Evolutionary conservation across 345 rosid species (phyloP).

Genomic region (Hevea brasiliensis): DNA sequence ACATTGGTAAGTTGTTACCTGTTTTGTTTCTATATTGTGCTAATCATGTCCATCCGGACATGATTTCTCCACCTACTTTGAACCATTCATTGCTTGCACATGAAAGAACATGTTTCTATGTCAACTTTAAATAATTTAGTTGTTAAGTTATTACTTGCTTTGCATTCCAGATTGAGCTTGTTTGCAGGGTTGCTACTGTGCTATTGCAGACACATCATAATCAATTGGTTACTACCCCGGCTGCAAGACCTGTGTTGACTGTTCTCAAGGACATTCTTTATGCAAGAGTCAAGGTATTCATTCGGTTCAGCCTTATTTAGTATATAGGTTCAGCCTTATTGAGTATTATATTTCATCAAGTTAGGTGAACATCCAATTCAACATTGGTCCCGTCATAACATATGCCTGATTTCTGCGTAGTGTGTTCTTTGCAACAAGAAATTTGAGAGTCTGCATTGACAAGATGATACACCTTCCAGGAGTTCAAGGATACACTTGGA

Average conservation of each 20-base stretch:
- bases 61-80: neutral
- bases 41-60: neutral
- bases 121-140: neutral
- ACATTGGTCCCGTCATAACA: neutral
- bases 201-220: conserved; percentile 74
- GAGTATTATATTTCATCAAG: neutral
- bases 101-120: neutral
- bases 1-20: neutral
- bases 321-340: neutral
- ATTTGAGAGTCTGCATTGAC: conserved; percentile 5
- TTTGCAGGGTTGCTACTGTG: conserved; percentile 69
- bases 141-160: neutral
- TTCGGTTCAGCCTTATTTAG: neutral
- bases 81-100: neutral
- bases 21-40: neutral
- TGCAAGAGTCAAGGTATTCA: conserved; percentile 69
- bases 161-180: conserved; percentile 71
- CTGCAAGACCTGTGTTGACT: conserved; percentile 71
- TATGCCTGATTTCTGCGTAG: neutral
- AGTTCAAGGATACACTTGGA: conserved; percentile 80
- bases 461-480: conserved; percentile 43
- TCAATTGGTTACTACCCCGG: conserved; percentile 76
- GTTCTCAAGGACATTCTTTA: conserved; percentile 67
- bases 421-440: neutral
- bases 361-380: neutral